phyloP scores from a whole-genome alignment of 1,284 basidiomycete species.

The Cyathus olla region DNA sequence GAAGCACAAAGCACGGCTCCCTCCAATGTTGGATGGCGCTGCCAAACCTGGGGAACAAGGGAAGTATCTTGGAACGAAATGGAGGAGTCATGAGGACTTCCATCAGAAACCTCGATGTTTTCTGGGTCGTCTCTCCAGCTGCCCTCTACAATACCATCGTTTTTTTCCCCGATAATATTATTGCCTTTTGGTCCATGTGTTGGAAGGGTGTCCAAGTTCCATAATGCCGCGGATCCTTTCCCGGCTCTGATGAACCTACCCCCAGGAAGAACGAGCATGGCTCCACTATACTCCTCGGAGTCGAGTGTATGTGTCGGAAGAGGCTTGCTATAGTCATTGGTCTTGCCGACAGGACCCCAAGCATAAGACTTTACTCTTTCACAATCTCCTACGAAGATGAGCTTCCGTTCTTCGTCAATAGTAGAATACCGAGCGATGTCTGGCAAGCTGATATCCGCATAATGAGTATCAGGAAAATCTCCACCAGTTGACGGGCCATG shows the following conservation, averaged over 20 bases:
- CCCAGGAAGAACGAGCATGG: slow-evolving; percentile 34
- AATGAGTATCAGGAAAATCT: slow-evolving; percentile 6
- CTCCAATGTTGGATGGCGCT: slow-evolving; percentile 29
- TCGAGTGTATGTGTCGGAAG: slow-evolving; percentile 44
- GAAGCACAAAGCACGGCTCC: slow-evolving; percentile 37
- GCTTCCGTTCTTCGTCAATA: slow-evolving; percentile 32
- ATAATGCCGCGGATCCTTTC: slow-evolving; percentile 37
- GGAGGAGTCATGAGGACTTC: not conserved
- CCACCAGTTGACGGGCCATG: slow-evolving; percentile 16
- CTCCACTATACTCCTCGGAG: slow-evolving; percentile 30
- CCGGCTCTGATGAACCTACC: slow-evolving; percentile 43
- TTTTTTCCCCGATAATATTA: slow-evolving; percentile 34
- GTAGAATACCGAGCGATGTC: slow-evolving; percentile 17
- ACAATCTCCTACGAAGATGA: slow-evolving; percentile 38
- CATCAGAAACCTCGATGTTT: slow-evolving; percentile 45
- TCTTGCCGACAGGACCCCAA: slow-evolving; percentile 18
- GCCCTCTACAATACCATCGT: slow-evolving; percentile 18
- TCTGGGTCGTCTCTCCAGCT: slow-evolving; percentile 39
- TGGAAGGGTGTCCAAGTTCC: slow-evolving; percentile 43
- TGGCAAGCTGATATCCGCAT: slow-evolving; percentile 21
- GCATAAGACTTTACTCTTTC: slow-evolving; percentile 40
- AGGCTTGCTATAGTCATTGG: slow-evolving; percentile 4
- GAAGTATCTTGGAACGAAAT: not conserved
- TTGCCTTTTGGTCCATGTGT: slow-evolving; percentile 39
- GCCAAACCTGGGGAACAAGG: slow-evolving; percentile 36